A percentile compares a stretch with the other conserved stretches of the same genome.
These are phyloP conservation scores for Phenoliferia sp. DNA, from an alignment of 1,284 basidiomycete species.

Conservation along the genomic window DNA sequence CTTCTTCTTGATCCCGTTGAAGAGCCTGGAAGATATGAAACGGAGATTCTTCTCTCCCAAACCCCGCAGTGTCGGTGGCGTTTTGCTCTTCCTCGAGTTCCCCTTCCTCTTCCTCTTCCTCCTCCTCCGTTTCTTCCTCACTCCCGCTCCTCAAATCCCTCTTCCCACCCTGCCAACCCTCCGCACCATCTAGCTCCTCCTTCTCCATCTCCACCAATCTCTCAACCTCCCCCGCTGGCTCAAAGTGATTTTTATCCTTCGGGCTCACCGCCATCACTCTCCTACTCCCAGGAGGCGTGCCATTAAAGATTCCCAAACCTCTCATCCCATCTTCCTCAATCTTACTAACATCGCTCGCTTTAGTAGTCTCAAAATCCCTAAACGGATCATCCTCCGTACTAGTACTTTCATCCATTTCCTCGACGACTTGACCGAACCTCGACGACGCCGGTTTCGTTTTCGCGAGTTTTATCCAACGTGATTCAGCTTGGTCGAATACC, in stretches of 20 bases:
- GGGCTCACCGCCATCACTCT: no score
- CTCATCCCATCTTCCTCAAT: background rate
- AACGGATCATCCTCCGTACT: slow-evolving; percentile 27
- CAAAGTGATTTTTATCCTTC: background rate
- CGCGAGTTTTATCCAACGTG: slow-evolving; percentile 68
- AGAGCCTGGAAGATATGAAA: slow-evolving; percentile 26
- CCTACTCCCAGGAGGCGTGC: background rate
- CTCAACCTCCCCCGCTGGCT: background rate
- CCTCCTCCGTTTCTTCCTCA: slow-evolving; percentile 39
- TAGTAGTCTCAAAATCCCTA: slow-evolving; percentile 13
- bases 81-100: background rate
- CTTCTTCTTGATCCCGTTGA: background rate
- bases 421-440: background rate
- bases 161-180: background rate
- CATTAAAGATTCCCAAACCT: background rate
- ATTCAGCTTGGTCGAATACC: slow-evolving; percentile 71
- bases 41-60: slow-evolving; percentile 36
- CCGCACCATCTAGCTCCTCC: background rate
- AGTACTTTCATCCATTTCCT: background rate
- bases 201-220: background rate
- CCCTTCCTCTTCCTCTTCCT: slow-evolving; percentile 17
- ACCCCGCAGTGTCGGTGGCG: background rate
- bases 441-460: background rate
- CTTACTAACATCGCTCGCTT: background rate
- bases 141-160: background rate